A percentile compares a stretch with the other conserved stretches of the same genome.
Evolutionary conservation across 768 basidiomycete species (phyloP).

Genomic region (Inosperma sp.): DNA sequence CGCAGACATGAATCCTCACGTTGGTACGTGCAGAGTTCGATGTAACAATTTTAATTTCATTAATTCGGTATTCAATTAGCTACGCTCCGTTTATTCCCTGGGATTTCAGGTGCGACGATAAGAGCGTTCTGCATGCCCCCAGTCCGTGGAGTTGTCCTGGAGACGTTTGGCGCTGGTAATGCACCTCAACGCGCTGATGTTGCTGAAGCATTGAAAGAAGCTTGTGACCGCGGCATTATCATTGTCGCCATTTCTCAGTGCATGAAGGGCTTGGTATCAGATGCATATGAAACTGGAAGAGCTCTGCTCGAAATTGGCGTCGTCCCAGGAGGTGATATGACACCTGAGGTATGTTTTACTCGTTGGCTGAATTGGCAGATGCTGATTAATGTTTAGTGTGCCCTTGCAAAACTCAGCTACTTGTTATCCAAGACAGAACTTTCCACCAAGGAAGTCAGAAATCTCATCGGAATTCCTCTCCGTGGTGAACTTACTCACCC

Average conservation of each 20-base stretch:
- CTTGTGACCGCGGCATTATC: conserved; percentile 77
- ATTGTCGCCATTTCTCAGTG: conserved; percentile 94
- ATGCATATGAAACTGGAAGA: conserved; percentile 77
- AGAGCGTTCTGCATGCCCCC: conserved; percentile 73
- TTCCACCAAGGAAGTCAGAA: conserved; percentile 59
- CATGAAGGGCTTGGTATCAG: conserved; percentile 77
- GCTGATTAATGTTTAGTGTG: conserved; percentile 52
- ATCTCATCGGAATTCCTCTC: conserved; percentile 70
- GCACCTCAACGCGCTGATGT: conserved; percentile 80
- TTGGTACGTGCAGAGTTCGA: conserved; percentile 48
- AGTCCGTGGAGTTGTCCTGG: conserved; percentile 77
- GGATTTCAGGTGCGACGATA: conserved; percentile 71
- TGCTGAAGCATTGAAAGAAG: conserved; percentile 69
- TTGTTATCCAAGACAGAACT: conserved; percentile 85
- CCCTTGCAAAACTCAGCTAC: conserved; percentile 85
- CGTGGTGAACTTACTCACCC: conserved; percentile 82
- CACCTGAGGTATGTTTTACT: conserved; percentile 68
- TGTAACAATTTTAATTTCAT: conserved; percentile 4
- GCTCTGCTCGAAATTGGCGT: conserved; percentile 69
- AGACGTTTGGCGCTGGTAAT: conserved; percentile 92
- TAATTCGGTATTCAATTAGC: conserved; percentile 41
- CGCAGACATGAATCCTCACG: conserved; percentile 73
- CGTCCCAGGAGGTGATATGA: conserved; percentile 88
- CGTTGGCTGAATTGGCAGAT: not conserved
- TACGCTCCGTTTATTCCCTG: conserved; percentile 81